Base-by-base conservation (phyloP, 139 green algal species). In the Chlamydomonas asymmetrica region DNA sequence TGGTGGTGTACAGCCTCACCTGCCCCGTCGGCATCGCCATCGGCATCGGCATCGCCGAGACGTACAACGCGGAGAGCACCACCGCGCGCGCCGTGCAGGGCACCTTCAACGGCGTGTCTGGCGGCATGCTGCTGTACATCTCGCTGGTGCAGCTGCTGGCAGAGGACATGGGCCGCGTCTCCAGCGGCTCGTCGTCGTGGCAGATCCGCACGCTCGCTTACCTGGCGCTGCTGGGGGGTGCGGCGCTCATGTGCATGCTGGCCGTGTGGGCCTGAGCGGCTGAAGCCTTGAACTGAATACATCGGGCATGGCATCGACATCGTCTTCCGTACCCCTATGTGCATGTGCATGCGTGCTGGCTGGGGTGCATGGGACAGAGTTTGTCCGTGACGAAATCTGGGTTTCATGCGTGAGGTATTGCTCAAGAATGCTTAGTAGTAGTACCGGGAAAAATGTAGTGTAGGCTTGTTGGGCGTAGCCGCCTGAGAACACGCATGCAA, bases 81-180 rank as follows among this genome's bases (percentile, higher is more conserved):
- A 54, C 32, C 13, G 71, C 57, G 9, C 41, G 52, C 3, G 59
- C 38, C 7, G 59, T 78, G 8, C 65, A 80, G 56, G 74, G 74
- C 31, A 34, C 65, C 20, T 35, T 74, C 56, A 80, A 80, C 57
- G 74, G 52, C 18, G 65, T 74, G 25, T 63, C 56, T 23, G 66
- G 27, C 29, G 74, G 74, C 43, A 45, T 80, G 65, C 66, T 80
- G 61, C 74, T 80, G 40, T 80, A 80, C 63, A 63, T 82, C 59
- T 49, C 59, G 18, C 59, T 71, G 18, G 66, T 73, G 13, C 45
- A 73, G 56, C 48, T 82, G 5, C 29, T 68, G 9, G 74, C 39
- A 5, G 63, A 74, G 52, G 63, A 74, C 54, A 63, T 74, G 27
- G 57, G 23, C 41, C 9, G n/a, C 10, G 23, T 5, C 8, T 25